Evolutionary conservation across 2,329 filamentous ascomycete species (phyloP).

Genomic region (Aureobasidium mangrovei): DNA sequence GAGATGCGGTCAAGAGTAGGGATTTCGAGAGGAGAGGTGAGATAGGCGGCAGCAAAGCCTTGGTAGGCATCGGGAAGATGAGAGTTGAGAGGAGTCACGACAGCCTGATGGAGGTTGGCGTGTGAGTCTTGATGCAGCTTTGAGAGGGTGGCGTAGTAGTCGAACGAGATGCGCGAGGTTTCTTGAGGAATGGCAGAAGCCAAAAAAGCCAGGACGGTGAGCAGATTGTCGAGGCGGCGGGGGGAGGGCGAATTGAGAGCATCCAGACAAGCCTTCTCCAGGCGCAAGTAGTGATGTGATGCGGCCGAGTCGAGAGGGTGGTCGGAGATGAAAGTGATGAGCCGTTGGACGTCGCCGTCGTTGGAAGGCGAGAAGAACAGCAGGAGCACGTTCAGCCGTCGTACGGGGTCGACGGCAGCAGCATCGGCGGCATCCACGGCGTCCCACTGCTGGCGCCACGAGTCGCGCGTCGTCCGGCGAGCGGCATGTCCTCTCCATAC

Average conservation of each 20-base stretch:
- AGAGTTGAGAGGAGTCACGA: constrained; percentile 25
- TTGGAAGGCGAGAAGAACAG: constrained; percentile 33
- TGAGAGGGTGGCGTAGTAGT: constrained; percentile 27
- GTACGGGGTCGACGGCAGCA: constrained; percentile 29
- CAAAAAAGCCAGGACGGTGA: constrained; percentile 8
- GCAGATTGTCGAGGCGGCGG: neutral
- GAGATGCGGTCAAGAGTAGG: constrained; percentile 22
- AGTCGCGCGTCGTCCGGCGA: constrained; percentile 49
- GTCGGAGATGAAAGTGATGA: constrained; percentile 28
- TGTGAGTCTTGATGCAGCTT: constrained; percentile 19
- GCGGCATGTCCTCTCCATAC: constrained; percentile 70
- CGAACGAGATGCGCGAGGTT: constrained; percentile 15
- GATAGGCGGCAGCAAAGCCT: constrained; percentile 30
- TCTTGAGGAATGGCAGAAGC: constrained; percentile 4
- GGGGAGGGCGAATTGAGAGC: constrained; percentile 18
- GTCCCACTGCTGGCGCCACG: constrained; percentile 57
- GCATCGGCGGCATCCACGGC: constrained; percentile 34
- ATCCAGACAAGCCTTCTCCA: constrained; percentile 32
- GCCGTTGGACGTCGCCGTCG: constrained; percentile 31
- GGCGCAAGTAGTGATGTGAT: constrained; percentile 33
- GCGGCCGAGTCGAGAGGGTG: constrained; percentile 17
- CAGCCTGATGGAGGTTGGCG: constrained; percentile 21
- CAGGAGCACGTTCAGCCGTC: constrained; percentile 34
- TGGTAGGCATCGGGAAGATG: constrained; percentile 30
- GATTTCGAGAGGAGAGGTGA: constrained; percentile 21